Base-by-base conservation (phyloP, 2,329 filamentous ascomycete species). In the Diplodia scrobiculata region DNA sequence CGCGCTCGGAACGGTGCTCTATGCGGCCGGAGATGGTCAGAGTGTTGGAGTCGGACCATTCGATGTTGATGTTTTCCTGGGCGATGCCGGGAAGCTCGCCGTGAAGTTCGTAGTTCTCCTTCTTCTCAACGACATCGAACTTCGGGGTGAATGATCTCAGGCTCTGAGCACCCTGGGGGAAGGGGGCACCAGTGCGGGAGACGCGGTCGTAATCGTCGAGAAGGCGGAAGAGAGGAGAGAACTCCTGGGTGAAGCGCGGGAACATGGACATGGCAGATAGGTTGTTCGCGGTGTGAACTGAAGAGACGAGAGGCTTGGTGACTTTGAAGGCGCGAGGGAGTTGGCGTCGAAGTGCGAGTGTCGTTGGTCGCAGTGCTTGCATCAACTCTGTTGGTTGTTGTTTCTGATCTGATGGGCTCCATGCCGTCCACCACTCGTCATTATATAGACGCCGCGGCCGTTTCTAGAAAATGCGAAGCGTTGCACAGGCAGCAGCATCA, bases 21-120 rank as follows among this genome's bases (percentile, higher is more conserved):
- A 87, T 84, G 69, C 83, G 86, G 73, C 91, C 91, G 67, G 85
- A 86, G 75, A 95, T 82, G 69, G 86, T 83, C 51, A 94, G 80
- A 17, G 89, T 92, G 79, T 91, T 88, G 50, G 84, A 82, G 74
- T 94, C 90, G 67, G 86, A 88, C 82, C 93, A 94, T 74, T 94
- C 90, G 74, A 94, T 90, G 74, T 84, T 81, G 73, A 95, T 81
- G 73, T 92, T 82, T 71, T 91, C 87, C 79, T 91, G 90, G 69
- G 85, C 84, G 71, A 93, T 82, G 65, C 91, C 91, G 0, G 91
- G 88, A 5, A 94, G 86, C 78, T 94, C 91, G 72, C 91, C 91
- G 72, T 93, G 87, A 21, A 94, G 87, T 78, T 94, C 88, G 74
- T 92, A 94, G 69, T 81, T 76, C 5, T 86, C 79, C 68, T 84